Evolutionary conservation across 257 asterid genomes (phyloP), one percentile per base, ranked within the genome.

Genomic region (Salvia rosmarinus): DNA sequence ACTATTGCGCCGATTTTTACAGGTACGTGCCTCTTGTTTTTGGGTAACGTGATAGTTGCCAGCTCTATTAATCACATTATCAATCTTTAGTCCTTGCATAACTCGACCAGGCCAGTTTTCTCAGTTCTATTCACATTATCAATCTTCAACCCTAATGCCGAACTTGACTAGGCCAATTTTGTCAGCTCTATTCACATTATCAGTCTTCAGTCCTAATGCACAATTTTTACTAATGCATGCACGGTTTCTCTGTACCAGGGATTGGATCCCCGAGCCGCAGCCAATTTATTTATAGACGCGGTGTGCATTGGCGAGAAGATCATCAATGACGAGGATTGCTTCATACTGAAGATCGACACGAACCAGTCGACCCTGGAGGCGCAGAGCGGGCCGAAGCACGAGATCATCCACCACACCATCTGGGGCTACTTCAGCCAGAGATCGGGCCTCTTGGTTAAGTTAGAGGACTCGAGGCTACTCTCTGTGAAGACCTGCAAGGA

Each of bases 401-500:
- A 93, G 32, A 89, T 90, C 60, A 91, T 90, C 51, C 98, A 93
- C 80, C 98, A 93, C 82, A 93, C 98, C 0, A 55, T 93, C 0
- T 93, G 98, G 98, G 98, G 98, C 17, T 90, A 93, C 68, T 93
- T 93, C 62, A 90, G 98, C 85, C 98, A 90, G 82, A 81, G 98
- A 76, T 93, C 98, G 4, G 98, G 98, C 0, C 85, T 93, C 7
- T 78, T 93, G 3, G 87, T 90, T 1, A 93, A 93, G 80, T 82
- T 93, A 19, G 98, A 93, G 80, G 98, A 93, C 21, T 90, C 98
- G 0, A 79, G 87, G 77, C 74, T 93, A 62, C 90, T 93, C 0
- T 81, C 96, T 0, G 96, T 93, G 4, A 93, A 87, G 67, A 90
- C 95, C 9, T 79, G 81, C 70, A 84, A 95, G 55, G 98, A 87